phyloP scores from a whole-genome alignment of 306 rosid genomes.

The Senna tora region DNA sequence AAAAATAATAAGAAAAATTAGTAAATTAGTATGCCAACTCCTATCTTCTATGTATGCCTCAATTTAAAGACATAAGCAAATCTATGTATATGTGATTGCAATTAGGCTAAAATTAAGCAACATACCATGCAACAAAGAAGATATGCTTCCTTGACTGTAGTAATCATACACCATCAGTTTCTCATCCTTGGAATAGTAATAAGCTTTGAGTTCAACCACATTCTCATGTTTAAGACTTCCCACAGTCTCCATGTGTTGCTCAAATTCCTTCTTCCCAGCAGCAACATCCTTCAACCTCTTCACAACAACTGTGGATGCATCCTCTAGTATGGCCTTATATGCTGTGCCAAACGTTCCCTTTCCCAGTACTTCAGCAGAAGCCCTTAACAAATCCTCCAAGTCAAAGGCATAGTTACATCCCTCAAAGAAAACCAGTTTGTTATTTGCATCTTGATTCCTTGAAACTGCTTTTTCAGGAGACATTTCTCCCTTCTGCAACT shows the following conservation, averaged over 20 bases:
- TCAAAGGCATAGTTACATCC: constrained; percentile 81
- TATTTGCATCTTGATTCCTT: constrained; percentile 71
- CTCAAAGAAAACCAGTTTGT: constrained; percentile 78
- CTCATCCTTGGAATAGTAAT: constrained; percentile 78
- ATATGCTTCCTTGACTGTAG: constrained; percentile 71
- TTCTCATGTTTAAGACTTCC: constrained; percentile 83
- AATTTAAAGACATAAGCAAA: neutral
- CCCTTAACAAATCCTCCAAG: constrained; percentile 90
- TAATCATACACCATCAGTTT: constrained; percentile 75
- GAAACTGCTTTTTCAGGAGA: constrained; percentile 82
- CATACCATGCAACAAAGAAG: constrained; percentile 79
- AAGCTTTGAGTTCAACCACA: constrained; percentile 84
- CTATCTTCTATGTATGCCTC: neutral
- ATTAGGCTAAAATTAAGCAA: constrained; percentile 18
- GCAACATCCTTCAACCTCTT: constrained; percentile 86
- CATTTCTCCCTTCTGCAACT: constrained; percentile 74
- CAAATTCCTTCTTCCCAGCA: constrained; percentile 70
- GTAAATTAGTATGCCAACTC: neutral
- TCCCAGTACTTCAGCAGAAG: constrained; percentile 92
- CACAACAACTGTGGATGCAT: constrained; percentile 76
- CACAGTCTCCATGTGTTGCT: constrained; percentile 80
- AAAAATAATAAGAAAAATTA: neutral
- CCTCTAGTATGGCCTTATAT: constrained; percentile 79
- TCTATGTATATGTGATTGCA: neutral
- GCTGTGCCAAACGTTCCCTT: constrained; percentile 94